Conservation (phyloP, 257 asterid species). For the Salvia rosmarinus region DNA sequence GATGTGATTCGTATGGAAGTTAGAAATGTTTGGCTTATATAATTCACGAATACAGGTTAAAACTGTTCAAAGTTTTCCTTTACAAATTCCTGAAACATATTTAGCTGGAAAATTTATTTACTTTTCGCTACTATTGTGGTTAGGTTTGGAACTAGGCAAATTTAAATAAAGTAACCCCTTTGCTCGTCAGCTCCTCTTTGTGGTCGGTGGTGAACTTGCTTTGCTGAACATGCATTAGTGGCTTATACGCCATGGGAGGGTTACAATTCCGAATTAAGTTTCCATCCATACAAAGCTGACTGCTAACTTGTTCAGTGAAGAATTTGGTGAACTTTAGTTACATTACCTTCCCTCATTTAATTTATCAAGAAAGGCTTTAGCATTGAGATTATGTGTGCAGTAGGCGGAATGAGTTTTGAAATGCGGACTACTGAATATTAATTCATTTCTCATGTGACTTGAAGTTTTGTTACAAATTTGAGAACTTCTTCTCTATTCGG, state of each 20-base stretch:
- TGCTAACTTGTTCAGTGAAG: background rate
- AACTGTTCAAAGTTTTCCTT: background rate
- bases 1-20: background rate
- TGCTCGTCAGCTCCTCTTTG: background rate
- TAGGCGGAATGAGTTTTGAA: conserved; percentile 8
- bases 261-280: background rate
- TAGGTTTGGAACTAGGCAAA: background rate
- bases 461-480: background rate
- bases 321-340: background rate
- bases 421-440: background rate
- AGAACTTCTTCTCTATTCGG: conserved; percentile 7
- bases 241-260: background rate
- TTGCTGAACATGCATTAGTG: background rate
- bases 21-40: background rate
- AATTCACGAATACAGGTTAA: background rate
- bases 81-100: background rate
- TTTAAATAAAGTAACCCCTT: background rate
- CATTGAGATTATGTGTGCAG: background rate
- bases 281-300: background rate
- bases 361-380: conserved; percentile 7
- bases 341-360: background rate
- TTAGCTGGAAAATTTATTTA: background rate
- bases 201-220: background rate
- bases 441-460: background rate
- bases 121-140: background rate